Evolutionary conservation across 2,329 filamentous ascomycete genomes (phyloP).

Genomic region (Beauveria medogensis): DNA sequence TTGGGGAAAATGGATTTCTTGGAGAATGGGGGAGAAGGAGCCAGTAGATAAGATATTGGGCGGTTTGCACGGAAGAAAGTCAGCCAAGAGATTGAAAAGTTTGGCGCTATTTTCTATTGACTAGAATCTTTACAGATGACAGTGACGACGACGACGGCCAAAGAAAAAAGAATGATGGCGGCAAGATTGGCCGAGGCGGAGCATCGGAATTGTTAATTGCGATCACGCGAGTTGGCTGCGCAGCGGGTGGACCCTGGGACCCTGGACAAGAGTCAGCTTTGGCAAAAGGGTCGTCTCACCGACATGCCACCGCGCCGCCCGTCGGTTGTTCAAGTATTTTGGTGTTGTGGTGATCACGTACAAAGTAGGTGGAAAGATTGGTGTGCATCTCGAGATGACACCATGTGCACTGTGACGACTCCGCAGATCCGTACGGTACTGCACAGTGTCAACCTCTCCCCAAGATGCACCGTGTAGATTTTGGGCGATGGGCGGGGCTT

Average conservation of each 20-base stretch:
- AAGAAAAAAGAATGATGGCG: neutral
- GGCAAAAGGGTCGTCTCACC: neutral
- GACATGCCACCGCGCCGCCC: neutral
- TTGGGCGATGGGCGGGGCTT: conserved; percentile 1
- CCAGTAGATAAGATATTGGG: neutral
- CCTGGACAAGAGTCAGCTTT: neutral
- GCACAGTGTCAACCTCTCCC: neutral
- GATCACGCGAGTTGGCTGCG: conserved; percentile 9
- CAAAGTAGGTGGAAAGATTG: neutral
- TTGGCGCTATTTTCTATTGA: too few relatives aligned
- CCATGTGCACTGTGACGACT: neutral
- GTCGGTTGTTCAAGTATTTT: neutral
- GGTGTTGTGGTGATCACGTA: neutral
- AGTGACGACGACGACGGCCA: too few relatives aligned
- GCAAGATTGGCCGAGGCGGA: conserved; percentile 1
- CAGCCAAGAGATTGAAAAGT: too few relatives aligned
- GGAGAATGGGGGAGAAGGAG: neutral
- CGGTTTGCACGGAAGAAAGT: too few relatives aligned
- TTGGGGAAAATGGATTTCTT: neutral
- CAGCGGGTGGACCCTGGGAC: neutral
- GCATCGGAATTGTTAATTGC: conserved; percentile 10
- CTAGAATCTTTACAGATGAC: too few relatives aligned
- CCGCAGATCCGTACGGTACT: fast-evolving
- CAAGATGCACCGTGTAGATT: conserved; percentile 2
- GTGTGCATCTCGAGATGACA: neutral